Base-by-base conservation (phyloP, 805 yeast genomes). In the Ogataea nitratoaversa region DNA sequence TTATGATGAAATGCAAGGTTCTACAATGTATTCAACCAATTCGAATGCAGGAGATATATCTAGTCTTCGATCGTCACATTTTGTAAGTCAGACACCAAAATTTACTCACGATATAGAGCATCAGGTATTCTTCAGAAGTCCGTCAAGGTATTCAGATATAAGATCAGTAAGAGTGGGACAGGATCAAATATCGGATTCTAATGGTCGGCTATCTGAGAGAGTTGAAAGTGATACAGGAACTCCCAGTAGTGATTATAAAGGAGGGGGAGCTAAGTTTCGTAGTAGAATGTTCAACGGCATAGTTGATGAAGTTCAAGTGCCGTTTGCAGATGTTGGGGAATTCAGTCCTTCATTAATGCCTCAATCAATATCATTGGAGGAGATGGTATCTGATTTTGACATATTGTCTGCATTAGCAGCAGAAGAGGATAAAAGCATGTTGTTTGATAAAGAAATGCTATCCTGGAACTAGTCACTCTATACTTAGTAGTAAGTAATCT, bases 371-470 rank as follows among this genome's bases (percentile, higher is more conserved):
- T 45, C 49, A 3, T 14, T 43, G 17, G 48, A 48, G n/a, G 49
- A 48, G 14, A 17, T 46, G 32, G 27, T 43, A 5, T 42, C 49
- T 13, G 52, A 48, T 22, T 41, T 48, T 25, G 47, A 44, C 22
- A 42, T 42, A 8, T 36, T 48, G 11, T 28, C 46, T 13, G 46
- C 48, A 2, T 32, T 43, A 19, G 34, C 47, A 7, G 44, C 43
- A 6, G 34, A 35, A 14, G 38, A 38, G 8, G 47, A 44, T 13
- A 34, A 25, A 13, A 39, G 32, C 12, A 42, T 32, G 27, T 34
- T 37, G 8, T 47, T 44, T 40, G 43, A 47, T 14, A 30, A 38
- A 29, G 47, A 44, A 17, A 19, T 47, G 22, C 28, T 35, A 11
- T 27, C 43, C 16, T 40, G 41, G 44, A 35, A 31, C 24, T 41